Percentiles rank a stretch among this genome's conserved stretches.
Conservation (phyloP, 1,284 basidiomycete species). For the Exobasidium cylindrosporum region DNA sequence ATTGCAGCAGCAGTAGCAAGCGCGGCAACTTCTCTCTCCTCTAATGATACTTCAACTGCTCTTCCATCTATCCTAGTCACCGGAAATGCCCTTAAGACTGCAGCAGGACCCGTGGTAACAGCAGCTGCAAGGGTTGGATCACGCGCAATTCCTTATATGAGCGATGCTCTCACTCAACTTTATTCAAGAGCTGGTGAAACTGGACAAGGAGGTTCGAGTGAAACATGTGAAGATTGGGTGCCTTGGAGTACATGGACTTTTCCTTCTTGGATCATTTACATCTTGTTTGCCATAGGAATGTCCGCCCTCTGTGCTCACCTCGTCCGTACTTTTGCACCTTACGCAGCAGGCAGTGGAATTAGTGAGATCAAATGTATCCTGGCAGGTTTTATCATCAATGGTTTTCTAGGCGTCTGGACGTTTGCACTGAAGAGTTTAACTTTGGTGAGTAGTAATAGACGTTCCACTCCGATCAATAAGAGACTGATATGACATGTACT, state of each 20-base stretch:
- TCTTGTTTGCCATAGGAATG: constrained; percentile 68
- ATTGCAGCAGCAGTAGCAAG: constrained; percentile 26
- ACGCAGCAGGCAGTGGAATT: constrained; percentile 96
- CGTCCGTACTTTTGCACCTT: constrained; percentile 82
- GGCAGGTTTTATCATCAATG: constrained; percentile 93
- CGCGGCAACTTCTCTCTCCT: not conserved
- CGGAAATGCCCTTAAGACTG: not conserved
- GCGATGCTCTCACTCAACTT: constrained; percentile 1
- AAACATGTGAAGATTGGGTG: constrained; percentile 87
- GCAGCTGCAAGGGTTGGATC: not conserved
- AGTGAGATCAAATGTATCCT: constrained; percentile 99
- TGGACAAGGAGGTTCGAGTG: not conserved
- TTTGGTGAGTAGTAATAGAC: constrained; percentile 58
- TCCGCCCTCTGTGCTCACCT: constrained; percentile 66
- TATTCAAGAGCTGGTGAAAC: not conserved
- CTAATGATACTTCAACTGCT: constrained; percentile 8
- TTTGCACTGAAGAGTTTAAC: constrained; percentile 86
- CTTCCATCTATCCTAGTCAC: not conserved
- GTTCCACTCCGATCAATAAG: too few species aligned
- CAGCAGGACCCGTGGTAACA: not conserved
- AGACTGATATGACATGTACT: constrained; percentile 9
- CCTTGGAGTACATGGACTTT: constrained; percentile 77
- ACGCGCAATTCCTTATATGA: not conserved
- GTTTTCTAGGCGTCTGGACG: constrained; percentile 86
- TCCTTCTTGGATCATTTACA: constrained; percentile 79